phyloP scores from a whole-genome alignment of 805 yeast genomes.

The Monosporozyma siamensis region DNA sequence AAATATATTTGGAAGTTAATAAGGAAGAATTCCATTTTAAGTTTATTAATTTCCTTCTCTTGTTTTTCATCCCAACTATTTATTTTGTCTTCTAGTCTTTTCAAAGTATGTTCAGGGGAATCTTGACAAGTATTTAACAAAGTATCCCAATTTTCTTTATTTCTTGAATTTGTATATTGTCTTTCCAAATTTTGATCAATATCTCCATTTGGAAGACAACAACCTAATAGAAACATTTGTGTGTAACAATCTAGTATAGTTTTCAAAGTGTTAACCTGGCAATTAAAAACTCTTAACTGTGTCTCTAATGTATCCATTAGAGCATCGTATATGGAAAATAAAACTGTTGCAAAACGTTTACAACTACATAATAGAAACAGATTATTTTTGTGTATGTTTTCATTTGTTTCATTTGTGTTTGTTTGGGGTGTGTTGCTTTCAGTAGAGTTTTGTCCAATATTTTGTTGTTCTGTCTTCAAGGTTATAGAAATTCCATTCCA shows the following conservation, averaged over 20 bases:
- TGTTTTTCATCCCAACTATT: constrained; percentile 2
- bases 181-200: neutral
- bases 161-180: neutral
- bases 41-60: constrained; percentile 10
- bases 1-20: constrained; percentile 28
- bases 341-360: constrained; percentile 27
- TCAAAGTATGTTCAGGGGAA: constrained; percentile 23
- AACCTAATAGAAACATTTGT: neutral
- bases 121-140: constrained; percentile 22
- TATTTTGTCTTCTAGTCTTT: constrained; percentile 15
- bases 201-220: neutral
- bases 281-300: constrained; percentile 27
- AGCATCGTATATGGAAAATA: constrained; percentile 28
- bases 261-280: constrained; percentile 27
- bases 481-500: constrained; percentile 33
- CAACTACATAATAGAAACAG: constrained; percentile 11
- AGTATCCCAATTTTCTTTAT: constrained; percentile 4
- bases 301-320: constrained; percentile 13
- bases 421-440: no score
- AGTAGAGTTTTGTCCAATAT: neutral
- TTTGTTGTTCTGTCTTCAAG: constrained; percentile 14
- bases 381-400: neutral
- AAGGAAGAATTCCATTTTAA: constrained; percentile 25
- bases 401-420: neutral
- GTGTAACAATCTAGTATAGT: constrained; percentile 21